A percentile compares a stretch with the other conserved stretches of the same genome.
Conservation (phyloP, 192 early-diverging fungal genomes). For the Coemansia sp. region DNA sequence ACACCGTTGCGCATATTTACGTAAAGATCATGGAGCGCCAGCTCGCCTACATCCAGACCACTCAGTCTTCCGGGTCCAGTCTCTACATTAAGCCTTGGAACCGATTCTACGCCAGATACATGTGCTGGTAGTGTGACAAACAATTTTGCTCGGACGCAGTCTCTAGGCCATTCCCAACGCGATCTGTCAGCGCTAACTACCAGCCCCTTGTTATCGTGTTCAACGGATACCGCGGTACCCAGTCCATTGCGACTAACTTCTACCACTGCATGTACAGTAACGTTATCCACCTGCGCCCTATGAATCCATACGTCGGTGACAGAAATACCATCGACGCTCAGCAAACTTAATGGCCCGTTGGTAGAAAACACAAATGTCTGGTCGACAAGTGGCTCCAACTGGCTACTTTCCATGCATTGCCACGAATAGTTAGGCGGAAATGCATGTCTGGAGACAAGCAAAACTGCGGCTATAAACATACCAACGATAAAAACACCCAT, state of each 20-base stretch:
- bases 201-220: neutral
- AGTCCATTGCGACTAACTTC: constrained; percentile 11
- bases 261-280: constrained; percentile 23
- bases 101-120: neutral
- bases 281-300: neutral
- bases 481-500: constrained; percentile 9
- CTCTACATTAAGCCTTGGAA: constrained; percentile 3
- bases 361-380: constrained; percentile 3
- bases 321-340: constrained; percentile 31
- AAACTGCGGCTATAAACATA: constrained; percentile 2
- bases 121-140: constrained; percentile 12
- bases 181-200: constrained; percentile 11
- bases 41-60: constrained; percentile 13
- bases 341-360: constrained; percentile 9
- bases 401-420: constrained; percentile 11
- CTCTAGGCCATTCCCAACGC: constrained; percentile 31
- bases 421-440: constrained; percentile 16
- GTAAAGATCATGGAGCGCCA: constrained; percentile 5
- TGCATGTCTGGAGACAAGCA: constrained; percentile 13
- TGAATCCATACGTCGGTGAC: constrained; percentile 22
- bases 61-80: constrained; percentile 15
- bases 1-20: constrained; percentile 15
- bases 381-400: constrained; percentile 15
- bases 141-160: constrained; percentile 31
- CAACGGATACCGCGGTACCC: neutral